Evolutionary conservation across 2,329 filamentous ascomycete species (phyloP).

Genomic region (Magnaporthiopsis rhizophila): DNA sequence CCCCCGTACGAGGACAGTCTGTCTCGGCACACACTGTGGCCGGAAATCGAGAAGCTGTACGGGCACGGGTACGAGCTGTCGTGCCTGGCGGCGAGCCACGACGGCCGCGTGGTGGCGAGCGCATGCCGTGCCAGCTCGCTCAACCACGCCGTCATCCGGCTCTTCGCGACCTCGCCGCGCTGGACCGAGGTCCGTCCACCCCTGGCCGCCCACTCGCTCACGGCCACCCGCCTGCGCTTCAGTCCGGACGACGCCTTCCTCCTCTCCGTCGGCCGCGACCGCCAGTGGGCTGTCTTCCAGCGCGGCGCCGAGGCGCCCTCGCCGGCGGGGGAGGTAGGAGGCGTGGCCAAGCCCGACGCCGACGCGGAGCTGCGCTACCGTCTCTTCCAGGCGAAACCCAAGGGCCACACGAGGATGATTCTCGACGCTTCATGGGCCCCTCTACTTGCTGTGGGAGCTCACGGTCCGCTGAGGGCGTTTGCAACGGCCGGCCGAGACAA

Average conservation of each 20-base stretch:
- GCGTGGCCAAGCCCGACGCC: conserved; percentile 17
- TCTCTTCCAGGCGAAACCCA: conserved; percentile 59
- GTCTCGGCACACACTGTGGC: conserved; percentile 86
- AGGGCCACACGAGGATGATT: conserved; percentile 90
- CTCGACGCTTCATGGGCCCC: conserved; percentile 80
- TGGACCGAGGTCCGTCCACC: conserved; percentile 87
- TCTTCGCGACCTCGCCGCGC: conserved; percentile 72
- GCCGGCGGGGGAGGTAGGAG: conserved; percentile 15
- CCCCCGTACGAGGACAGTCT: conserved; percentile 88
- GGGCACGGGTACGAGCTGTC: conserved; percentile 97
- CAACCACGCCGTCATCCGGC: conserved; percentile 86
- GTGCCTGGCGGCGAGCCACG: conserved; percentile 68
- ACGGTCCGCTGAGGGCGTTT: conserved; percentile 41
- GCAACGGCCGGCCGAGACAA: conserved; percentile 90
- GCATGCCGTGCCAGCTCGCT: conserved; percentile 88
- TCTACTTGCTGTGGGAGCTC: conserved; percentile 23
- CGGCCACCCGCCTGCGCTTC: conserved; percentile 76
- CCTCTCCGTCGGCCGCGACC: conserved; percentile 82
- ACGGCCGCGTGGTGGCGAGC: conserved; percentile 72
- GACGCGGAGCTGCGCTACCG: conserved; percentile 35
- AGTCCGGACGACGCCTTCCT: conserved; percentile 64
- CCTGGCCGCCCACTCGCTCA: conserved; percentile 77
- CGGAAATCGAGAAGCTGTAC: conserved; percentile 92
- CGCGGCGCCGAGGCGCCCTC: conserved; percentile 25
- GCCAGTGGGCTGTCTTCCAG: conserved; percentile 82